These are phyloP conservation scores for Trichaptum fuscoviolaceum DNA, from an alignment of 768 basidiomycete genomes.

Conservation along the genomic window DNA sequence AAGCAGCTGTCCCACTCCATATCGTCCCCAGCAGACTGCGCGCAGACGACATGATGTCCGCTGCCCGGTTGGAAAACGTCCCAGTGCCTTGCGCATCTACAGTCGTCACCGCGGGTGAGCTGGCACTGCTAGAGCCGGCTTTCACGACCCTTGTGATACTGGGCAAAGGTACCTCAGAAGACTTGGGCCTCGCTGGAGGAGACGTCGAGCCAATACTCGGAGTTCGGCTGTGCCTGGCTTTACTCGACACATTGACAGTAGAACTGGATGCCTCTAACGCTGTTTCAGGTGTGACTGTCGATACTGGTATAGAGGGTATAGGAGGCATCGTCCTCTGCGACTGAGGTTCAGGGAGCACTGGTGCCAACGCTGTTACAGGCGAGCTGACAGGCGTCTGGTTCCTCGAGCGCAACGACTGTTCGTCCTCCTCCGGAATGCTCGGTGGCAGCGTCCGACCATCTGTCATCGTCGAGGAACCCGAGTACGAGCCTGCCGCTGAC, in stretches of 20 bases:
- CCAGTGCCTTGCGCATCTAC: slow-evolving; percentile 25
- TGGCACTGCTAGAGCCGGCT: slow-evolving; percentile 11
- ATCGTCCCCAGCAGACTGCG: slow-evolving; percentile 68
- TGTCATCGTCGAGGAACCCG: slow-evolving; percentile 1
- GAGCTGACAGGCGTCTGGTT: slow-evolving; percentile 63
- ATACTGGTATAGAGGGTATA: slow-evolving; percentile 7
- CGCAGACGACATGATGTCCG: slow-evolving; percentile 76
- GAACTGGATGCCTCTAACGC: slow-evolving; percentile 10
- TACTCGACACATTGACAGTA: slow-evolving; percentile 8
- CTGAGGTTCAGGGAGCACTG: slow-evolving; percentile 17
- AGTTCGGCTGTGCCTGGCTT: neutral
- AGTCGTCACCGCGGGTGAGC: slow-evolving; percentile 13
- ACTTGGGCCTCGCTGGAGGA: slow-evolving; percentile 12
- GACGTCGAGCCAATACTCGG: neutral
- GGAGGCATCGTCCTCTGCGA: slow-evolving; percentile 4
- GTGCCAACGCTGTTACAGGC: slow-evolving; percentile 35
- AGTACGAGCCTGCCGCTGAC: slow-evolving; percentile 4
- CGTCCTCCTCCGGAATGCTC: slow-evolving; percentile 30
- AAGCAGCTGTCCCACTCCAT: slow-evolving; percentile 28
- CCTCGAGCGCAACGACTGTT: slow-evolving; percentile 28
- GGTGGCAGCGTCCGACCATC: slow-evolving; percentile 19
- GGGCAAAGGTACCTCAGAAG: slow-evolving; percentile 19
- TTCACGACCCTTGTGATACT: slow-evolving; percentile 9
- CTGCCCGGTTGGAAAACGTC: slow-evolving; percentile 55
- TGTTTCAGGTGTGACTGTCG: neutral